Evolutionary conservation across 169 alveolate species (phyloP).

Genomic region (Plasmodium sp.): DNA sequence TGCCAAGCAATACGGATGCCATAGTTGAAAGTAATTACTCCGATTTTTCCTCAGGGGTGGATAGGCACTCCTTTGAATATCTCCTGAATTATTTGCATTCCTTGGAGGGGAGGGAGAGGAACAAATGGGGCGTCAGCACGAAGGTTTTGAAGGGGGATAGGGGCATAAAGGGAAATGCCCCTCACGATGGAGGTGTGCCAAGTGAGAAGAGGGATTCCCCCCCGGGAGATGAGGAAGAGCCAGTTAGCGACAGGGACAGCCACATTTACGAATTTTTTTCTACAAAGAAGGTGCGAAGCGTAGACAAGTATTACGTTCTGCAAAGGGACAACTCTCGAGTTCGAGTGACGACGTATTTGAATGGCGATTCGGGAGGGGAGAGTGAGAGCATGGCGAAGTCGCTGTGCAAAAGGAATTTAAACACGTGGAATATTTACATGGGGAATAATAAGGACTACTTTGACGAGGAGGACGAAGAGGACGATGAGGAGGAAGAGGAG

Average conservation of each 20-base stretch:
- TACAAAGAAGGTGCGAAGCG: conserved; percentile 7
- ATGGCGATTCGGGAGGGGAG: background rate
- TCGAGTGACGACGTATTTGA: conserved; percentile 37
- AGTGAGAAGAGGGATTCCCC: background rate
- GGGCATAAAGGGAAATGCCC: background rate
- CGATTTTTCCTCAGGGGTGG: conserved; percentile 60
- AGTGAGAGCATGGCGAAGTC: conserved; percentile 32
- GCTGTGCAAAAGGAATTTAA: conserved; percentile 49
- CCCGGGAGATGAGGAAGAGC: background rate
- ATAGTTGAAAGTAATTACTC: conserved; percentile 52
- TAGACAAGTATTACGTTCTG: conserved; percentile 48
- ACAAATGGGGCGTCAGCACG: background rate
- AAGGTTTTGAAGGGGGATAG: background rate
- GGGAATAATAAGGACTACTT: conserved; percentile 61
- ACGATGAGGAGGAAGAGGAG: conserved; percentile 18
- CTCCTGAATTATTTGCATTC: conserved; percentile 31
- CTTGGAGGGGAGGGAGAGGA: background rate
- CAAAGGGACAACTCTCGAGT: conserved; percentile 12
- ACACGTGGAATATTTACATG: conserved; percentile 51
- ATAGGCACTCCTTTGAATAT: conserved; percentile 48
- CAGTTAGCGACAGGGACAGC: background rate
- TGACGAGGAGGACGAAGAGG: conserved; percentile 11
- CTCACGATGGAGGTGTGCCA: background rate
- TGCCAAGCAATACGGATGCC: conserved; percentile 72
- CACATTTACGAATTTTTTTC: conserved; percentile 22